Base-by-base conservation (phyloP, 1,139 yeast genomes). In the Pichia sp. region DNA sequence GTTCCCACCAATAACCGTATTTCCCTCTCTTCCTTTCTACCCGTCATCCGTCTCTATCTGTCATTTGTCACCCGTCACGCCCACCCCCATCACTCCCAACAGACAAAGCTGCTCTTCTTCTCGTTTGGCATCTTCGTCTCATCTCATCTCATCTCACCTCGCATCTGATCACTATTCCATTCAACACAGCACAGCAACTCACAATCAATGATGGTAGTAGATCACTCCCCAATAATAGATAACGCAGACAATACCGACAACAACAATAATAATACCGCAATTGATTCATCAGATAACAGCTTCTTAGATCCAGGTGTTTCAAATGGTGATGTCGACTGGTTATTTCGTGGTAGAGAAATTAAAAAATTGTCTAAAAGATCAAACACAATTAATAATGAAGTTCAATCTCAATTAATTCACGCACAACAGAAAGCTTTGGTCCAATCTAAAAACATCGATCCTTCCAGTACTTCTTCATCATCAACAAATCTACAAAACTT, bases 241-340 rank as follows among this genome's bases (percentile, higher is more conserved):
- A 24, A 24, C 11, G 11, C 14, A 24, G 14, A 28, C 14, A 28
- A 8, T 7, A 28, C 10, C n/a, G 14, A 11, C n/a, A 28, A 8
- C 14, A 28, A 1, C n/a, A 8, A 7, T 8, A 28, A 28, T 28
- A 28, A 19, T 17, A 19, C 28, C 28, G 3, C 18, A 21, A 31
- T 2, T 10, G 42, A n/a, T n/a, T n/a, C n/a, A n/a, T n/a, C n/a
- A n/a, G n/a, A 33, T 35, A 38, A 42, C 3, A 42, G 41, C 8
- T 59, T 62, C 30, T 53, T 58, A 28, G 63, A 60, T 28, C 66
- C 67, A 14, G 87, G 87, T 4, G 87, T 82, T 6, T 71, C 85
- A 42, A 81, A 83, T 59, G 84, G 84, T 35, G 90, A 84, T 59
- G 88, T 84, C 12, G 90, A 83, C 58, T 84, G 91, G 91, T 66